These are phyloP conservation scores for Phytophthora ohioensis DNA, from an alignment of 352 stramenopile species.

Conservation along the genomic window DNA sequence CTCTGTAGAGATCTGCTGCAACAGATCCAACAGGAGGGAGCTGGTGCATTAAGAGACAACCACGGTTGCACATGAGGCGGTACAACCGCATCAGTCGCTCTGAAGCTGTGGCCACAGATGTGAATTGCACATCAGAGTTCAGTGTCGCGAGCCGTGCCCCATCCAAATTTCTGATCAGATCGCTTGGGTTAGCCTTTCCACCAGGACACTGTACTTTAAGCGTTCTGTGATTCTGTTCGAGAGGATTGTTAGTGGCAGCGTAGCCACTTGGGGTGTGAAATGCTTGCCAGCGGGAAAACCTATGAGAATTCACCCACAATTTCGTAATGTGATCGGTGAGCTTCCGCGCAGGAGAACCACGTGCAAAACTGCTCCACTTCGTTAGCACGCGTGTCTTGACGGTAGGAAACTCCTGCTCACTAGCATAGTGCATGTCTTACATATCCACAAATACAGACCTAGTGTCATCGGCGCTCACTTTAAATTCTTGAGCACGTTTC, in stretches of 20 bases:
- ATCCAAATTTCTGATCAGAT: conserved; percentile 10
- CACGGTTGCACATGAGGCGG: neutral
- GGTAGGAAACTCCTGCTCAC: neutral
- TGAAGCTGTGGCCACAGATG: neutral
- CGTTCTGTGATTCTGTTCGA: conserved; percentile 10
- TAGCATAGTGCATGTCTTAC: conserved; percentile 14
- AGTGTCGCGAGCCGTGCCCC: conserved; percentile 1
- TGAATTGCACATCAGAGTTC: neutral
- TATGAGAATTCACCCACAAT: neutral
- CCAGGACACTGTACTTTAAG: conserved; percentile 7
- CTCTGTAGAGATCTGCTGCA: conserved; percentile 10
- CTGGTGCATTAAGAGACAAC: conserved; percentile 1
- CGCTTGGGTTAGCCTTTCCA: neutral
- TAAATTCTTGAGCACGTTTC: neutral
- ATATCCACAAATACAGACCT: neutral
- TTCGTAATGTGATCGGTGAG: conserved; percentile 1
- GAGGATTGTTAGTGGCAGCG: conserved; percentile 7
- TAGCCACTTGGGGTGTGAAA: conserved; percentile 11
- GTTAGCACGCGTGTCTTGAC: neutral
- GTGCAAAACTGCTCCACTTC: conserved; percentile 2
- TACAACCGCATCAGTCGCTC: conserved; percentile 12
- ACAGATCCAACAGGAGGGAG: neutral
- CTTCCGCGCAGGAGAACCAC: neutral
- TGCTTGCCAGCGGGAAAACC: conserved; percentile 7
- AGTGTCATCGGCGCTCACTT: neutral